Conservation (phyloP, 768 basidiomycete species). For the Amanita inopinata region DNA sequence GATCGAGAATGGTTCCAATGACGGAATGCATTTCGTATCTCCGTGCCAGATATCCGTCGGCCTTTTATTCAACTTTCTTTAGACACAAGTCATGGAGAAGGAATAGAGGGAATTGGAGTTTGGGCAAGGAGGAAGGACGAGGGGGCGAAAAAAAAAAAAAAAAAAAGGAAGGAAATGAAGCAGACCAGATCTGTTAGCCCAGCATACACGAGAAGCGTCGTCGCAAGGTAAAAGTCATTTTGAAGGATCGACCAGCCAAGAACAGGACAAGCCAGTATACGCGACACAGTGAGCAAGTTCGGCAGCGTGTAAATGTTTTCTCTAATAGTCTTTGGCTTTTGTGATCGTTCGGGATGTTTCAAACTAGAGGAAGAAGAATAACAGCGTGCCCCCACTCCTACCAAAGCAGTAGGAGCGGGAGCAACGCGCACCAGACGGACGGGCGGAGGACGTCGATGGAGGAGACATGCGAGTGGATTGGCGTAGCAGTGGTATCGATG, state of each 20-base stretch:
- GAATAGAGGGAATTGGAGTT: too few species aligned
- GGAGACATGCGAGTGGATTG: too few species aligned
- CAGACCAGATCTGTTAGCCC: slow-evolving; percentile 89
- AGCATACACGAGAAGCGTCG: slow-evolving; percentile 78
- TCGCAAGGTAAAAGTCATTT: slow-evolving; percentile 72
- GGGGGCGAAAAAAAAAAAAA: slow-evolving; percentile 6
- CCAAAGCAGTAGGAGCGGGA: background rate
- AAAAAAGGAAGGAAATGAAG: slow-evolving; percentile 9
- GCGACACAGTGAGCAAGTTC: slow-evolving; percentile 79
- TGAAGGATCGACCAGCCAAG: slow-evolving; percentile 87
- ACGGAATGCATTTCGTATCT: slow-evolving; percentile 81
- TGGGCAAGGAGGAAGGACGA: too few species aligned
- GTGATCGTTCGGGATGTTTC: background rate
- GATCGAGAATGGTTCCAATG: slow-evolving; percentile 93
- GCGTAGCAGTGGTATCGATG: too few species aligned
- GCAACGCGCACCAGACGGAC: background rate
- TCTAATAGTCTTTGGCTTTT: slow-evolving; percentile 16
- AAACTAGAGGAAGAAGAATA: background rate
- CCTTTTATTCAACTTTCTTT: slow-evolving; percentile 32
- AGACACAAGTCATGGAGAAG: too few species aligned
- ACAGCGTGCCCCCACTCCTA: background rate
- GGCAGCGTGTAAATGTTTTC: slow-evolving; percentile 96
- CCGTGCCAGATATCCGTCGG: slow-evolving; percentile 87
- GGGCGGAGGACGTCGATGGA: background rate
- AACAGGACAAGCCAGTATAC: slow-evolving; percentile 82